Conservation (phyloP, 192 early-diverging fungal genomes). For the Ramicandelaber brevisporus region DNA sequence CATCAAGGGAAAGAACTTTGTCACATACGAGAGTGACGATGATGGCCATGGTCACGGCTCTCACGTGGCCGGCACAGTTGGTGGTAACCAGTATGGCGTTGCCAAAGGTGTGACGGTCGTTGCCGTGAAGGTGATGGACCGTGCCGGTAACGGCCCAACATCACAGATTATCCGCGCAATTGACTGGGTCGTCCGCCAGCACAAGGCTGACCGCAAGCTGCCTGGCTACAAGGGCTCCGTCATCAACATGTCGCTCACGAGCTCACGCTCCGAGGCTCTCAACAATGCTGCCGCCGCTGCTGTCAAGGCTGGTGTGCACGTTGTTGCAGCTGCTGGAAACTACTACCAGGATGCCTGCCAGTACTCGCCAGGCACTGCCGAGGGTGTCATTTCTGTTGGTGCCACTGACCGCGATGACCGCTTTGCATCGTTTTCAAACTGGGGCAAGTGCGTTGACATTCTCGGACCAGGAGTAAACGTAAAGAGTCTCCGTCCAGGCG, state of each 20-base stretch:
- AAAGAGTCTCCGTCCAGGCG: too few species aligned
- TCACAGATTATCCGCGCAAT: conserved; percentile 23
- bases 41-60: too few species aligned
- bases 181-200: conserved; percentile 10
- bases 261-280: conserved; percentile 13
- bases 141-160: conserved; percentile 18
- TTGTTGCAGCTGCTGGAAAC: conserved; percentile 37
- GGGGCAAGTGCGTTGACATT: too few species aligned
- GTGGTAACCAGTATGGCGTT: conserved; percentile 25
- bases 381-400: conserved; percentile 17
- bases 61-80: conserved; percentile 25
- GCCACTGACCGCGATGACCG: too few species aligned
- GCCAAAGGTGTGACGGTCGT: conserved; percentile 29
- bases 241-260: conserved; percentile 33
- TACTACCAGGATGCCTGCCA: conserved; percentile 23
- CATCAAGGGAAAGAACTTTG: too few species aligned
- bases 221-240: conserved; percentile 14
- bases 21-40: too few species aligned
- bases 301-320: conserved; percentile 9
- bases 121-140: conserved; percentile 30
- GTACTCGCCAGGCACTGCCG: conserved; percentile 18
- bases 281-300: conserved; percentile 17
- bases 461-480: too few species aligned
- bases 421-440: too few species aligned
- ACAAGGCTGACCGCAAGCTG: conserved; percentile 2